phyloP scores from a whole-genome alignment of 148 eudicot species.

The Arctostaphylos glauca region DNA sequence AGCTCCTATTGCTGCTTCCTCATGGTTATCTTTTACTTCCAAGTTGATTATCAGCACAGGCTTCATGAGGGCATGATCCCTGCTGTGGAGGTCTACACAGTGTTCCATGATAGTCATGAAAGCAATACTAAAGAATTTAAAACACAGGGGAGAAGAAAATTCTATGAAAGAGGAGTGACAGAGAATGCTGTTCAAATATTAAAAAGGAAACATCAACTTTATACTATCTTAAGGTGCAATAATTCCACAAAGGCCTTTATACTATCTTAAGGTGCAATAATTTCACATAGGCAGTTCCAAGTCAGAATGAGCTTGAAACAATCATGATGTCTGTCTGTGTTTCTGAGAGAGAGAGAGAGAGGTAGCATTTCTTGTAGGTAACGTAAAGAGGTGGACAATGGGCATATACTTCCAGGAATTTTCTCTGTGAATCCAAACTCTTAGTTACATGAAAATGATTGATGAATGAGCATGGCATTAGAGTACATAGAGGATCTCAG shows the following conservation, averaged over 20 bases:
- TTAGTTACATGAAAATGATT: not conserved
- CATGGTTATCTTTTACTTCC: slow-evolving; percentile 97
- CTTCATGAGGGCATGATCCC: slow-evolving; percentile 74
- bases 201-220: not conserved
- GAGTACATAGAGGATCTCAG: not conserved
- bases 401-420: not conserved
- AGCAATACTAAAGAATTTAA: not conserved
- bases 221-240: not conserved
- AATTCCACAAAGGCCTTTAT: not conserved
- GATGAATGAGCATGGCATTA: not conserved
- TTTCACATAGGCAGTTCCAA: not conserved
- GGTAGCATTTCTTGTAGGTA: not conserved
- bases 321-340: not conserved
- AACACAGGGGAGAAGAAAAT: not conserved
- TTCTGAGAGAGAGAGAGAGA: not conserved
- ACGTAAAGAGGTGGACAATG: not conserved
- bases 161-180: not conserved
- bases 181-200: not conserved
- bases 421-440: not conserved
- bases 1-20: slow-evolving; percentile 91
- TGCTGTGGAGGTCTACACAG: slow-evolving; percentile 72
- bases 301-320: not conserved
- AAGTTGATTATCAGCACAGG: slow-evolving; percentile 82
- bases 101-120: not conserved
- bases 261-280: not conserved